phyloP scores from a whole-genome alignment of 1,284 basidiomycete species.

The Rhodotorula sp. region DNA sequence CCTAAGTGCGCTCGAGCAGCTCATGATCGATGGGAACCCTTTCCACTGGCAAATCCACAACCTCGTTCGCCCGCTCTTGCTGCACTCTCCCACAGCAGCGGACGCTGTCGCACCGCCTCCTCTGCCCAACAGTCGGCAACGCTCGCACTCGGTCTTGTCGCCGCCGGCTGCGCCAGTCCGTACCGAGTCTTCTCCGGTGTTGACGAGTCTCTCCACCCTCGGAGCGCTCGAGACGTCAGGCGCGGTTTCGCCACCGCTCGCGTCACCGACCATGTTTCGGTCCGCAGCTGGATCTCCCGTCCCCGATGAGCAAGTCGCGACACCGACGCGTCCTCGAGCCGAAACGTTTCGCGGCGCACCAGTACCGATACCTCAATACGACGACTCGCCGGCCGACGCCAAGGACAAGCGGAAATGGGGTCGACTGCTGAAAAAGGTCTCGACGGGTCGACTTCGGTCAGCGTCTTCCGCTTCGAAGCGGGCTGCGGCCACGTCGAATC shows the following conservation, averaged over 20 bases:
- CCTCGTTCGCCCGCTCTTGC: constrained; percentile 66
- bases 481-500: constrained; percentile 1
- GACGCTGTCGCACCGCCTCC: neutral
- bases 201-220: neutral
- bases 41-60: constrained; percentile 88
- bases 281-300: neutral
- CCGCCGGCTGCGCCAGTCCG: neutral
- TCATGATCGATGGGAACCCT: constrained; percentile 88
- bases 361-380: neutral
- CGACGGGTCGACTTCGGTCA: constrained; percentile 13
- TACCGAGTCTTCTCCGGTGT: neutral
- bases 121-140: neutral
- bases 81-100: neutral
- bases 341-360: neutral
- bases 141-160: neutral
- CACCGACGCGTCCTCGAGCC: neutral
- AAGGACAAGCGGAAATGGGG: constrained; percentile 22
- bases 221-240: neutral
- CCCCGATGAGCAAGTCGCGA: neutral
- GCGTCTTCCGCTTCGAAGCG: constrained; percentile 10
- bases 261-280: constrained; percentile 4
- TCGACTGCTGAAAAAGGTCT: constrained; percentile 35
- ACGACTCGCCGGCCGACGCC: neutral
- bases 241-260: neutral
- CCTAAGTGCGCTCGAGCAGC: constrained; percentile 69